Conservation (phyloP, 352 stramenopile species). For the Phytophthora sp. region DNA sequence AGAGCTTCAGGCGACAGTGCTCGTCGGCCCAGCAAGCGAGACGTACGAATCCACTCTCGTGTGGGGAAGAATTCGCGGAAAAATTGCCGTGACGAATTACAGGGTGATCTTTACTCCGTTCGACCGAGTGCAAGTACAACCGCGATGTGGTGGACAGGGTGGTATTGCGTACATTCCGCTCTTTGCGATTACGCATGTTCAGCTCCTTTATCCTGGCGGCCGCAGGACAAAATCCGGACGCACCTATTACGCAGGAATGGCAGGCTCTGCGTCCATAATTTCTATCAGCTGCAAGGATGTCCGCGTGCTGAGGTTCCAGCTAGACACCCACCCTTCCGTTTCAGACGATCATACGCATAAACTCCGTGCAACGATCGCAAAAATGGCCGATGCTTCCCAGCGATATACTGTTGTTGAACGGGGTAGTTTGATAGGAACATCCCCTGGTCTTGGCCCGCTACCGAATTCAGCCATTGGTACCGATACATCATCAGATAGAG, state of each 20-base stretch:
- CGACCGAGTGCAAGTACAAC: constrained; percentile 52
- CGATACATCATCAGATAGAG: constrained; percentile 18
- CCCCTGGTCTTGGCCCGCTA: constrained; percentile 25
- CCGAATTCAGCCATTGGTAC: constrained; percentile 4
- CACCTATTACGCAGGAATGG: constrained; percentile 54
- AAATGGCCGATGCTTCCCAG: constrained; percentile 65
- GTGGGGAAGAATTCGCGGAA: constrained; percentile 72
- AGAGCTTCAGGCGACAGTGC: constrained; percentile 58
- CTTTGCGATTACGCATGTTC: constrained; percentile 68
- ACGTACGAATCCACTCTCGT: constrained; percentile 58
- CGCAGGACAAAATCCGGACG: constrained; percentile 60
- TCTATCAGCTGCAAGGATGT: constrained; percentile 84
- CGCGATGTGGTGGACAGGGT: constrained; percentile 43
- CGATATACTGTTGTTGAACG: constrained; percentile 48
- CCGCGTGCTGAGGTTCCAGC: constrained; percentile 69
- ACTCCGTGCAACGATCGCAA: constrained; percentile 55
- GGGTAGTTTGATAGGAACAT: constrained; percentile 21
- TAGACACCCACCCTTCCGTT: constrained; percentile 54
- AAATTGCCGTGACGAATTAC: constrained; percentile 79
- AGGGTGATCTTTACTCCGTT: constrained; percentile 75
- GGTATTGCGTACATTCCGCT: constrained; percentile 74
- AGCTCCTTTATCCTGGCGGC: constrained; percentile 67
- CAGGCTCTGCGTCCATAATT: constrained; percentile 53
- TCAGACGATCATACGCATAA: constrained; percentile 60
- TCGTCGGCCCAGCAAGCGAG: constrained; percentile 69